Conservation (phyloP, 306 rosid genomes). For the Coriaria nepalensis region DNA sequence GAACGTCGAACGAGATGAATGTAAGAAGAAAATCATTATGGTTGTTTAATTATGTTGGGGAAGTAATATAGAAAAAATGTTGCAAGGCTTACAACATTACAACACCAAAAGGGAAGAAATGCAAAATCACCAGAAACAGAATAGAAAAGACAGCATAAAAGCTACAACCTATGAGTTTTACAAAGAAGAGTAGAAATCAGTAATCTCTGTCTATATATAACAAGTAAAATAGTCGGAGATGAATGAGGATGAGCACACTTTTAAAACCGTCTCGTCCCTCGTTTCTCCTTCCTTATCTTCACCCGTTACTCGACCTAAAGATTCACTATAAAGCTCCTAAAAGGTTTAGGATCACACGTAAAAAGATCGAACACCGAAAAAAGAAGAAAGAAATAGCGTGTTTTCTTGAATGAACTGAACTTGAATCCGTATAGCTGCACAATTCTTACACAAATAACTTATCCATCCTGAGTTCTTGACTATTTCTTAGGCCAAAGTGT, state of each 20-base stretch:
- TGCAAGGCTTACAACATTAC: conserved; percentile 40
- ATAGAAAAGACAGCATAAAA: too few species aligned
- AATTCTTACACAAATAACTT: conserved; percentile 21
- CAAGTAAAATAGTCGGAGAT: conserved; percentile 36
- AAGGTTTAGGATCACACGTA: conserved; percentile 22
- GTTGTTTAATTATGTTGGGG: too few species aligned
- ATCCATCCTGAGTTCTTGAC: conserved; percentile 7
- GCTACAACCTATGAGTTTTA: too few species aligned
- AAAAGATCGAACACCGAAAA: conserved; percentile 14
- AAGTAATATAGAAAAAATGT: conserved; percentile 11
- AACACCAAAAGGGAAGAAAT: conserved; percentile 16
- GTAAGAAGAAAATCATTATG: too few species aligned
- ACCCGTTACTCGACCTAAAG: too few species aligned
- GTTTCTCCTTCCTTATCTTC: conserved; percentile 14
- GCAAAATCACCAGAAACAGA: too few species aligned
- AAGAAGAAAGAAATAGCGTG: conserved; percentile 16
- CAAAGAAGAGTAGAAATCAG: too few species aligned
- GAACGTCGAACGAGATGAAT: too few species aligned
- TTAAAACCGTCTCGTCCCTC: conserved; percentile 38
- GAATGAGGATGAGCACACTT: conserved; percentile 31
- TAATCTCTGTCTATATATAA: conserved; percentile 14
- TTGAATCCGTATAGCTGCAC: conserved; percentile 61
- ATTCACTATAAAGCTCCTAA: too few species aligned
- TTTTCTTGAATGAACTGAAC: conserved; percentile 12
- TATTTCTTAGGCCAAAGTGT: conserved; percentile 39